These are phyloP conservation scores for Sarcomyxa edulis DNA, from an alignment of 768 basidiomycete species.

Conservation along the genomic window DNA sequence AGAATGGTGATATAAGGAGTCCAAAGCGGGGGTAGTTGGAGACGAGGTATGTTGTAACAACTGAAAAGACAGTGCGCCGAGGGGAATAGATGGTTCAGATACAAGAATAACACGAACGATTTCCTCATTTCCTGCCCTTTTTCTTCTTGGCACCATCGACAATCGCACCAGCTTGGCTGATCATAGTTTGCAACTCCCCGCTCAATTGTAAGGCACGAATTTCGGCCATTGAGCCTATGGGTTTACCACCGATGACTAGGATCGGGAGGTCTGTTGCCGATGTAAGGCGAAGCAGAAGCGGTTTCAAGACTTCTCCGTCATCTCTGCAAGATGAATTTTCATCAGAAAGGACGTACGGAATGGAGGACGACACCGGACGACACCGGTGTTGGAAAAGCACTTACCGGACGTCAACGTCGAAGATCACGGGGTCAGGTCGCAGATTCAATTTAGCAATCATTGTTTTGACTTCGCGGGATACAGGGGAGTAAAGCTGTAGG, in stretches of 20 bases:
- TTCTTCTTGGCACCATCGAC: conserved; percentile 49
- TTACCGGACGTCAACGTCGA: conserved; percentile 71
- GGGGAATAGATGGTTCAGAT: too few species aligned
- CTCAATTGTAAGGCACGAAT: conserved; percentile 44
- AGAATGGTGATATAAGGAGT: too few species aligned
- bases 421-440: conserved; percentile 55
- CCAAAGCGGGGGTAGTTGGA: too few species aligned
- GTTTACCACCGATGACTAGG: conserved; percentile 61
- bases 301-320: conserved; percentile 58
- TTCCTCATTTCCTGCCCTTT: conserved; percentile 38
- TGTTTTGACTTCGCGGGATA: conserved; percentile 61
- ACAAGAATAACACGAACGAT: too few species aligned
- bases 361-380: not conserved
- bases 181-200: conserved; percentile 46
- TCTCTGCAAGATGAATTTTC: conserved; percentile 20
- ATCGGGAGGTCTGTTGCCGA: conserved; percentile 51
- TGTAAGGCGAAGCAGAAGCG: conserved; percentile 61
- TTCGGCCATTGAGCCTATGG: conserved; percentile 43
- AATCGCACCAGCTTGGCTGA: conserved; percentile 53
- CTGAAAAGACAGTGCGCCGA: too few species aligned
- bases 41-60: too few species aligned
- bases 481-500: conserved; percentile 53
- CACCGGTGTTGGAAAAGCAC: too few species aligned
- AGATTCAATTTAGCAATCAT: conserved; percentile 53
- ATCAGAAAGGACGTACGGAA: not conserved